phyloP scores from a whole-genome alignment of 345 rosid genomes.

The Bruguiera sexangula region DNA sequence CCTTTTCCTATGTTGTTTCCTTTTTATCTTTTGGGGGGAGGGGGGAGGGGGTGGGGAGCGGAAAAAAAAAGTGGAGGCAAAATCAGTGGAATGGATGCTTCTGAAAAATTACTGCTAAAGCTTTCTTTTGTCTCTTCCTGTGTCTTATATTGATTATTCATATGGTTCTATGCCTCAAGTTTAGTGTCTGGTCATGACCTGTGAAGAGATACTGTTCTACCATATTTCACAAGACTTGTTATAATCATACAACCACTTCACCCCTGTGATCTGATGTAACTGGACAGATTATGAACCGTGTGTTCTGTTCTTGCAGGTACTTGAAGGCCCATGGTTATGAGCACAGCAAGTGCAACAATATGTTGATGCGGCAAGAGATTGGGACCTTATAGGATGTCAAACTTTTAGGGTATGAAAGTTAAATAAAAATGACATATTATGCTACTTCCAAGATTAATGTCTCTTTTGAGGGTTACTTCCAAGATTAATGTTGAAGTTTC shows the following conservation, averaged over 20 bases:
- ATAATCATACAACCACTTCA: not conserved
- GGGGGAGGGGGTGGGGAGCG: too few relatives aligned
- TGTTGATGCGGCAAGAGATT: constrained; percentile 26
- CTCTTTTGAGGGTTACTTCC: constrained; percentile 2
- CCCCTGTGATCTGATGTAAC: not conserved
- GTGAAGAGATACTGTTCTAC: not conserved
- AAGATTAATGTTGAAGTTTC: constrained; percentile 9
- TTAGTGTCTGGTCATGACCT: not conserved
- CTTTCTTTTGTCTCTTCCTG: not conserved
- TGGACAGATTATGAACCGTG: not conserved
- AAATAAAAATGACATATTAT: constrained; percentile 6
- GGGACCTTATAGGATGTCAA: constrained; percentile 12
- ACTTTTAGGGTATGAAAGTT: constrained; percentile 13
- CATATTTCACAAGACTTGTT: not conserved
- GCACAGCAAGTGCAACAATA: constrained; percentile 31
- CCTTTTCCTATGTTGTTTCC: too few relatives aligned
- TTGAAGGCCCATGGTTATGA: constrained; percentile 37
- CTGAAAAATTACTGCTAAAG: not conserved
- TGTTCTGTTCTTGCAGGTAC: constrained; percentile 50
- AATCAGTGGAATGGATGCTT: too few relatives aligned
- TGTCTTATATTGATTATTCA: not conserved
- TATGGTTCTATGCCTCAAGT: not conserved
- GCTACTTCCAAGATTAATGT: not conserved
- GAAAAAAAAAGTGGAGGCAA: too few relatives aligned
- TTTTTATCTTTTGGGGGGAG: too few relatives aligned